Base-by-base conservation (phyloP, 306 rosid species). In the Arachis hypogaea region DNA sequence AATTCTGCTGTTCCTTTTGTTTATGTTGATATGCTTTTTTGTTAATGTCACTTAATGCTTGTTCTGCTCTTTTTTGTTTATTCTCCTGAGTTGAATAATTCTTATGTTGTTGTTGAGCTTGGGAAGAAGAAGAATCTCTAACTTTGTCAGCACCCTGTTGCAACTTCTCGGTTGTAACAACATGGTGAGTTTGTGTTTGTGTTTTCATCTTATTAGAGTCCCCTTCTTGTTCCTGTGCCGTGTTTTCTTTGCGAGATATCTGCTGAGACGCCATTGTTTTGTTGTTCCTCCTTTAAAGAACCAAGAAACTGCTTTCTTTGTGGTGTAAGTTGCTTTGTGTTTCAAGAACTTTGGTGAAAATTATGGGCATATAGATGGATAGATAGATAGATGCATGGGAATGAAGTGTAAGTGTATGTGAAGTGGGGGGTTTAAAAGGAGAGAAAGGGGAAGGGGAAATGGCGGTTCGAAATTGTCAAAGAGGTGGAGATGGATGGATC, bases 191-290 rank as follows among this genome's bases (percentile, higher is more conserved):
- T 33, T 33, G 4, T 33, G 46, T 43, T 33, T 33, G 4, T 33
- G 38, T 33, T 33, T 33, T 33, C 8, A 7, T 6, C 46, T 5
- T 43, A 6, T 43, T 43, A 43, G 51, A 11, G 12, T 7, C 51
- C 12, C 51, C 11, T 46, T 3, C 22, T 1, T 84, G 6, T 38
- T 42, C 7, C 28, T 56, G 40, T 18, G 46, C 72, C 3, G 57
- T 66, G 46, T 78, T 62, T 4, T 81, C 90, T 78, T 78, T 80
- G 1, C 85, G 84, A 51, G 14, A 50, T 50, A 73, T 5, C 68
- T 90, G 87, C 77, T 80, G 85, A 2, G 89, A 83, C 12, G 97
- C 93, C 98, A 90, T 90, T 28, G 72, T 60, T 46, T 46, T 10
- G 3, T 46, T 10, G 11, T 46, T 10, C 51, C 12, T 46, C 51